Conservation (phyloP, 2,329 filamentous ascomycete species). For the Epichloe amarillans region DNA sequence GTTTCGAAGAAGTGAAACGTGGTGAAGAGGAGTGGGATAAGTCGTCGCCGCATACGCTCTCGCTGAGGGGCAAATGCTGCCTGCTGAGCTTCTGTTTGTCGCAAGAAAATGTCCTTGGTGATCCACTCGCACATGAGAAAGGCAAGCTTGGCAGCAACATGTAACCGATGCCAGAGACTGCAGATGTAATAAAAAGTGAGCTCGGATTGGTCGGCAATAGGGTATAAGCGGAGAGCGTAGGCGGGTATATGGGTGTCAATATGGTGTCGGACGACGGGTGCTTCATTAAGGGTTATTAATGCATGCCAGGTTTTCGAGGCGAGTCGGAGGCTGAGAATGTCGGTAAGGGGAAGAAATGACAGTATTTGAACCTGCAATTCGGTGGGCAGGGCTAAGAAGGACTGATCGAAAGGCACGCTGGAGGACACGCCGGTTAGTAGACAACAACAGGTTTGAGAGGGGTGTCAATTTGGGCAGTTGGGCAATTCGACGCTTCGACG, state of each 20-base stretch:
- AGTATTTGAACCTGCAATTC: constrained; percentile 53
- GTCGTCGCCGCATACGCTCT: constrained; percentile 49
- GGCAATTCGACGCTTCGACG: not conserved
- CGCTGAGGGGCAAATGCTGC: constrained; percentile 46
- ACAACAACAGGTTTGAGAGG: too few relatives aligned
- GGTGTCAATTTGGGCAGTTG: not conserved
- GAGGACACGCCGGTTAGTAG: constrained; percentile 11
- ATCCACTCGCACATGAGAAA: constrained; percentile 51
- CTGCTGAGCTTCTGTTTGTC: constrained; percentile 40
- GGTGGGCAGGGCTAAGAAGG: constrained; percentile 45
- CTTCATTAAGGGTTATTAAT: constrained; percentile 46
- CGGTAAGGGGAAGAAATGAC: constrained; percentile 43
- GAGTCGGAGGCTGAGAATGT: constrained; percentile 44
- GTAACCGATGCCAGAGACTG: constrained; percentile 51
- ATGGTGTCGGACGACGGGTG: constrained; percentile 47
- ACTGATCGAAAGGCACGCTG: constrained; percentile 37
- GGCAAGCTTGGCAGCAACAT: constrained; percentile 50
- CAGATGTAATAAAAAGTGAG: constrained; percentile 49
- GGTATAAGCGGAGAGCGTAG: constrained; percentile 48
- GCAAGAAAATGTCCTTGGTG: constrained; percentile 50
- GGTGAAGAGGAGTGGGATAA: constrained; percentile 51
- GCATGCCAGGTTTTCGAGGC: constrained; percentile 46
- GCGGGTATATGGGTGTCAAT: constrained; percentile 44
- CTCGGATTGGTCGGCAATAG: constrained; percentile 30
- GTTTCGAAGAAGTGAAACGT: constrained; percentile 57